Evolutionary conservation across 179 eudicot genomes (phyloP), one percentile per base, ranked within the genome.

Genomic region (Silene noctiflora): DNA sequence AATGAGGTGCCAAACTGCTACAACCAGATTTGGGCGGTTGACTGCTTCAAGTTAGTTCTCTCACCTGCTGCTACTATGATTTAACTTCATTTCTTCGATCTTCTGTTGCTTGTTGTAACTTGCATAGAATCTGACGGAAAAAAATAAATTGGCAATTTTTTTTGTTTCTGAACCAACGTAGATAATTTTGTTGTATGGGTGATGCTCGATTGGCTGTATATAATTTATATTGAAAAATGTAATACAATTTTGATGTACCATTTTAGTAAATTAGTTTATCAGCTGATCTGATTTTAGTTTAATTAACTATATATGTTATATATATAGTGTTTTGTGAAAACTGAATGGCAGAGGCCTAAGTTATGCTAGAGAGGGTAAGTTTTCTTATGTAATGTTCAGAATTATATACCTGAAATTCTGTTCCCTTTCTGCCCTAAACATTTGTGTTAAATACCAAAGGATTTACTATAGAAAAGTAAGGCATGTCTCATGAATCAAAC

Each of bases 11-110:
- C 0, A 22, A 69, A 16, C 31, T 11, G 73, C 51, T 76, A 69
- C 56, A 73, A 58, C 69, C 77, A 76, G 42, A 58, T 39, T 51
- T 22, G 48, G 42, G 24, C 16, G 12, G 27, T 14, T 29, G 71
- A 61, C 70, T 74, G 51, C 66, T 53, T 77, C 74, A 70, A 67
- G 71, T 58, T 68, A 81, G 65, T 65, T 67, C 42, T 25, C 51
- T 72, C 39, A 55, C 19, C 24, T 66, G 35, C 66, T 55, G 39
- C 16, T 51, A 11, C 17, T 55, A 53, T 8, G 51, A 64, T 20
- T 69, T 42, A 46, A 16, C 1, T 73, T 31, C 22, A 14, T 53
- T 17, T 62, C 46, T 20, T 14, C 21, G 60, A 44, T 27, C 65
- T 39, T 56, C 42, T 39, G 68, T 56, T 69, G 20, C 35, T 46